phyloP scores from a whole-genome alignment of 140 eudicot genomes.

The Flaveria floridana region DNA sequence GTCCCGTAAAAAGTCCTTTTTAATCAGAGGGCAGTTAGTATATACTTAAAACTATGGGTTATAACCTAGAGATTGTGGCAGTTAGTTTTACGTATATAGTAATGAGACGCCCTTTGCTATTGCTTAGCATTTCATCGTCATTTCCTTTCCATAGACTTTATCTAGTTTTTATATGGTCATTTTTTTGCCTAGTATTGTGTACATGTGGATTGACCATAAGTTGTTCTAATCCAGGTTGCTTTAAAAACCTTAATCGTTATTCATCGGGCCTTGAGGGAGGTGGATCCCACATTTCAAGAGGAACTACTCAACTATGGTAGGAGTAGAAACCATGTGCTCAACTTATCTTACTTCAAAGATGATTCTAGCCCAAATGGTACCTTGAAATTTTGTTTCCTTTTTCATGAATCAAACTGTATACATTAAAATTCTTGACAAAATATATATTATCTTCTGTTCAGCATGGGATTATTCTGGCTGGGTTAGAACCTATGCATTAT shows the following conservation, averaged over 20 bases:
- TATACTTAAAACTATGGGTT: not conserved
- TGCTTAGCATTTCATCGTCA: not conserved
- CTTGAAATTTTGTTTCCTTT: slow-evolving; percentile 4
- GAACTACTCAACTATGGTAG: slow-evolving; percentile 67
- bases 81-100: not conserved
- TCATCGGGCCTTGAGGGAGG: slow-evolving; percentile 88
- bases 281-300: slow-evolving; percentile 74
- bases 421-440: not conserved
- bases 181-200: not conserved
- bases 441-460: slow-evolving; percentile 38
- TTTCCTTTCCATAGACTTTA: not conserved
- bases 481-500: slow-evolving; percentile 82
- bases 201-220: slow-evolving; percentile 25
- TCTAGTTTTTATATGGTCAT: too few relatives aligned
- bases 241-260: slow-evolving; percentile 77
- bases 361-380: slow-evolving; percentile 87
- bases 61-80: not conserved
- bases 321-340: slow-evolving; percentile 71
- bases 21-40: not conserved
- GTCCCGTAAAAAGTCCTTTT: not conserved
- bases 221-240: slow-evolving; percentile 59
- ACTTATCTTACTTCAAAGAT: slow-evolving; percentile 81
- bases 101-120: not conserved
- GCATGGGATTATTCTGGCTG: slow-evolving; percentile 98
- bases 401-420: slow-evolving; percentile 12